phyloP scores from a whole-genome alignment of 768 basidiomycete genomes.

The Kwoniella sp. region DNA sequence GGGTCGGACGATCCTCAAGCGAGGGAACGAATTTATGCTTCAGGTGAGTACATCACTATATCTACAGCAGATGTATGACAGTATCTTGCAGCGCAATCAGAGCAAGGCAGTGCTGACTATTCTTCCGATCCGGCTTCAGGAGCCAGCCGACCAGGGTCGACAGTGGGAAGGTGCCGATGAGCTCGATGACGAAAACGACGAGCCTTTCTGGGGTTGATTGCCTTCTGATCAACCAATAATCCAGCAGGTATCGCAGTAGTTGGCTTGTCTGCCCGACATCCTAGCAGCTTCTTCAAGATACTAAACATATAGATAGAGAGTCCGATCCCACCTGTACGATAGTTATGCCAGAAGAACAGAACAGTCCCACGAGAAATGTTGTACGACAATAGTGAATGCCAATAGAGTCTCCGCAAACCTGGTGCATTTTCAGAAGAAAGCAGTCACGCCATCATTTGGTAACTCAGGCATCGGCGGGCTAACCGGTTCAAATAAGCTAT shows the following conservation, averaged over 20 bases:
- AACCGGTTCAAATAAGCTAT: too few relatives aligned
- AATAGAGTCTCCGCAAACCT: neutral
- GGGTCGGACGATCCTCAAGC: constrained; percentile 17
- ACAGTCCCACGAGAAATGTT: neutral
- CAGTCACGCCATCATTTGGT: constrained; percentile 4
- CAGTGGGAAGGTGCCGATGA: constrained; percentile 31
- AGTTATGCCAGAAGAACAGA: too few relatives aligned
- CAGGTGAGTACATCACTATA: constrained; percentile 22
- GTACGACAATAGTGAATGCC: neutral
- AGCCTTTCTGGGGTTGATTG: constrained; percentile 24
- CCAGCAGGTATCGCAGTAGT: too few relatives aligned
- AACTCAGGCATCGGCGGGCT: too few relatives aligned
- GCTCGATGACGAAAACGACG: constrained; percentile 28
- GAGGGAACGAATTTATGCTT: constrained; percentile 17
- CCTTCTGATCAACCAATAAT: too few relatives aligned
- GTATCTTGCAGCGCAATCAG: too few relatives aligned
- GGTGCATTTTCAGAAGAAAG: neutral
- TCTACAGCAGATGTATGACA: too few relatives aligned
- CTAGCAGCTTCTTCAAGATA: too few relatives aligned
- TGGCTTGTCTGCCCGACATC: too few relatives aligned
- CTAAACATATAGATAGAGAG: neutral
- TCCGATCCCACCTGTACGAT: too few relatives aligned
- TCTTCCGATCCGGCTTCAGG: neutral
- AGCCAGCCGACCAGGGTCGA: constrained; percentile 15
- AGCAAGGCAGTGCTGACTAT: neutral